Conservation (phyloP, 2,329 filamentous ascomycete genomes). For the Ophiobolus disseminans region DNA sequence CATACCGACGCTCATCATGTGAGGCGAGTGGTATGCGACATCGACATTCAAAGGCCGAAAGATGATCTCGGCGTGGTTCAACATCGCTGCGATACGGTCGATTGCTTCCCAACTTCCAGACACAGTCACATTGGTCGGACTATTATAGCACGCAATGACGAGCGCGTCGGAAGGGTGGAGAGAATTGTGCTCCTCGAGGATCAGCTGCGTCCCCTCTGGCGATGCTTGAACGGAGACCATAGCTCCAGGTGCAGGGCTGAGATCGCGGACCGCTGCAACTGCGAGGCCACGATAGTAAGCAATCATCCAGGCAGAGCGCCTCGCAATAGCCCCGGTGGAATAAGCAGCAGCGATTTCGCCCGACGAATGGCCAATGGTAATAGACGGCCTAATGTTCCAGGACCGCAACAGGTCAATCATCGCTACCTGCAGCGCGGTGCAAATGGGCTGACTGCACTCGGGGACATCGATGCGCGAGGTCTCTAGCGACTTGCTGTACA, state of each 20-base stretch:
- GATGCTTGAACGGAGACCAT: constrained; percentile 35
- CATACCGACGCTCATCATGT: constrained; percentile 43
- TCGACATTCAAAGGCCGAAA: constrained; percentile 49
- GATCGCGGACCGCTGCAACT: constrained; percentile 39
- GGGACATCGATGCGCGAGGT: constrained; percentile 16
- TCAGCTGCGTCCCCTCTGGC: constrained; percentile 1
- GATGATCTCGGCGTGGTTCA: constrained; percentile 50
- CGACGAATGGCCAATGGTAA: constrained; percentile 39
- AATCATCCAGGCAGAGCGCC: constrained; percentile 20
- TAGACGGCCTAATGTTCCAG: constrained; percentile 17
- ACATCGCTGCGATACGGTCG: constrained; percentile 32
- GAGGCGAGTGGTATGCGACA: constrained; percentile 55
- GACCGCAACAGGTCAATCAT: constrained; percentile 23
- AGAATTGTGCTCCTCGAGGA: constrained; percentile 12
- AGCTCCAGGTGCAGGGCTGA: constrained; percentile 42
- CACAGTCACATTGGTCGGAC: constrained; percentile 33
- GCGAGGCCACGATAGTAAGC: constrained; percentile 22
- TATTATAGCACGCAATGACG: constrained; percentile 44
- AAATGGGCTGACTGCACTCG: constrained; percentile 27
- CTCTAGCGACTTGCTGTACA: neutral
- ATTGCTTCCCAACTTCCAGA: constrained; percentile 40
- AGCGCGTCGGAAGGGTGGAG: constrained; percentile 7
- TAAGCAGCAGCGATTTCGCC: constrained; percentile 46
- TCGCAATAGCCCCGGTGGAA: constrained; percentile 15
- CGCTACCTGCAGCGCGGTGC: constrained; percentile 29